Evolutionary conservation across 345 rosid genomes (phyloP).

Genomic region (Anastatica hierochuntica): DNA sequence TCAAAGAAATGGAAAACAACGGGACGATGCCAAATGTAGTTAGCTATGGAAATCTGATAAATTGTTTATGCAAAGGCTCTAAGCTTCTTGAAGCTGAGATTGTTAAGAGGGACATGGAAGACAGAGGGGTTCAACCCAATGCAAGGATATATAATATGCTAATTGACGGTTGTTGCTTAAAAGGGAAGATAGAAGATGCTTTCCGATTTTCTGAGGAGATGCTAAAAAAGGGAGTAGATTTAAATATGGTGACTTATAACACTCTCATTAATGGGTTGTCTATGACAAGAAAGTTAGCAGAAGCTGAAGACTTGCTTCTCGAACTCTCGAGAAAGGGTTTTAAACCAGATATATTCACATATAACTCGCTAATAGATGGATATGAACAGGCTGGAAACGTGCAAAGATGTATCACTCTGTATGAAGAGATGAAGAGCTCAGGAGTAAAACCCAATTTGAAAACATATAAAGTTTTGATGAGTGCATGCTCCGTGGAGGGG

Average conservation of each 20-base stretch:
- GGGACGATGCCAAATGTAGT: slow-evolving; percentile 53
- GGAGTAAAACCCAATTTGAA: too few relatives aligned
- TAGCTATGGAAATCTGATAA: slow-evolving; percentile 64
- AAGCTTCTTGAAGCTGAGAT: slow-evolving; percentile 74
- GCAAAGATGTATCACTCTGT: too few relatives aligned
- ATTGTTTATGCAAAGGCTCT: slow-evolving; percentile 56
- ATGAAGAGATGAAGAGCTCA: too few relatives aligned
- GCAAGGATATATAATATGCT: slow-evolving; percentile 66
- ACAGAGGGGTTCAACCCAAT: slow-evolving; percentile 48
- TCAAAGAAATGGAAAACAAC: slow-evolving; percentile 66
- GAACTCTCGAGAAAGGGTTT: slow-evolving; percentile 39
- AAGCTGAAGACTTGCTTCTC: slow-evolving; percentile 58
- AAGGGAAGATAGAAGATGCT: slow-evolving; percentile 51
- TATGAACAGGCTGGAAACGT: too few relatives aligned
- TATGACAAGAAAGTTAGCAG: slow-evolving; percentile 38
- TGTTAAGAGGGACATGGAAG: slow-evolving; percentile 49
- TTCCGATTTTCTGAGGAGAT: slow-evolving; percentile 56
- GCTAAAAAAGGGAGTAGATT: slow-evolving; percentile 33
- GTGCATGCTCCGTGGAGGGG: too few relatives aligned
- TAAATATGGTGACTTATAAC: slow-evolving; percentile 70
- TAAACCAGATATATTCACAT: slow-evolving; percentile 46
- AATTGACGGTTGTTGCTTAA: slow-evolving; percentile 44
- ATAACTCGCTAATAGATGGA: too few relatives aligned
- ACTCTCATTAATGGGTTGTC: slow-evolving; percentile 60
- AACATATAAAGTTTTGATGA: too few relatives aligned